A percentile compares a stretch with the other conserved stretches of the same genome.
phyloP scores from a whole-genome alignment of 192 early-diverging fungal genomes.

The Umbelopsis isabellina region DNA sequence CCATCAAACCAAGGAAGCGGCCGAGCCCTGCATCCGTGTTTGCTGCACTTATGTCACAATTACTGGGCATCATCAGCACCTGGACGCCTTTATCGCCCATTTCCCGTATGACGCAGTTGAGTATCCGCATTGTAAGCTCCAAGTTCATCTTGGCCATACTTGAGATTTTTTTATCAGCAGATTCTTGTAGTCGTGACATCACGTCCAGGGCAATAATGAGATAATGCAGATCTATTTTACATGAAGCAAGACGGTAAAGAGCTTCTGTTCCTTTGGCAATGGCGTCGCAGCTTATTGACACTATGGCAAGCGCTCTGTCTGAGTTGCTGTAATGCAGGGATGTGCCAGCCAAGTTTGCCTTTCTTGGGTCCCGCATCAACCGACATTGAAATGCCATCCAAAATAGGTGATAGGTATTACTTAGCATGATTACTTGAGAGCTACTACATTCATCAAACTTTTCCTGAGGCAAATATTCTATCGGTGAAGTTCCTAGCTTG shows the following conservation, averaged over 20 bases:
- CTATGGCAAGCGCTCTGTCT: constrained; percentile 24
- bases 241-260: constrained; percentile 20
- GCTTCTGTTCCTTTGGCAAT: constrained; percentile 20
- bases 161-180: constrained; percentile 16
- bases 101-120: not conserved
- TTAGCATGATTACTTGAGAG: constrained; percentile 18
- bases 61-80: not conserved
- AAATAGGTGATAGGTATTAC: constrained; percentile 22
- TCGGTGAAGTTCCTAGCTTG: constrained; percentile 14
- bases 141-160: not conserved
- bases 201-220: constrained; percentile 27
- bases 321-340: constrained; percentile 24
- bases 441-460: constrained; percentile 20
- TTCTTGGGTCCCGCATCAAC: constrained; percentile 23
- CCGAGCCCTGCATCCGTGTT: not conserved
- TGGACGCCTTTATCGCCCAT: not conserved
- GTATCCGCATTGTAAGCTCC: constrained; percentile 3
- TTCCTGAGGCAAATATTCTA: constrained; percentile 19
- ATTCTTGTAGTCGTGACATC: constrained; percentile 17
- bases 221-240: constrained; percentile 30
- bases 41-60: not conserved
- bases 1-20: not conserved
- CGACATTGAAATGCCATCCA: constrained; percentile 30
- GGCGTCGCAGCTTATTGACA: constrained; percentile 31
- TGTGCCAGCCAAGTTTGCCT: constrained; percentile 17